Conservation (phyloP, 345 rosid species). For the Nasturtium officinale region DNA sequence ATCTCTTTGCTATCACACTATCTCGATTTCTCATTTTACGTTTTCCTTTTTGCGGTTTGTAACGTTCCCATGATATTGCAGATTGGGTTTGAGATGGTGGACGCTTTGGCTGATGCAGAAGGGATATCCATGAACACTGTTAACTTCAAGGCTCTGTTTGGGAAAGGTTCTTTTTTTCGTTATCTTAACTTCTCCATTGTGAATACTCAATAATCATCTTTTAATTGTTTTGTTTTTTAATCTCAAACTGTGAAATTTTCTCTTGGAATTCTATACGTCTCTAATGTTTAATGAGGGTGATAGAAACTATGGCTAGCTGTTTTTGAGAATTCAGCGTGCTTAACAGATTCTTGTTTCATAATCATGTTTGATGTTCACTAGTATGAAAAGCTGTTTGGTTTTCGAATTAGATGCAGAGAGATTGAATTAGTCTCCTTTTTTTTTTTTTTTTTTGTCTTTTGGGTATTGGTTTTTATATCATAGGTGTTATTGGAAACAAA, state of each 20-base stretch:
- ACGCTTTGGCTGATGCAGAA: conserved; percentile 84
- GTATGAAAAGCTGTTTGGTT: background rate
- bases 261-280: background rate
- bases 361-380: conserved; percentile 1
- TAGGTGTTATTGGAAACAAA: conserved; percentile 76
- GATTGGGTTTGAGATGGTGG: conserved; percentile 94
- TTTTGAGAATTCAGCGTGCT: background rate
- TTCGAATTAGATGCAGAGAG: background rate
- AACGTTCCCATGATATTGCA: conserved; percentile 29
- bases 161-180: conserved; percentile 59
- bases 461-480: conserved; percentile 13
- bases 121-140: conserved; percentile 71
- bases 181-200: background rate
- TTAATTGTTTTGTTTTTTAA: background rate
- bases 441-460: background rate
- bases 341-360: conserved; percentile 7
- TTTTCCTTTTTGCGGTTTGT: conserved; percentile 13
- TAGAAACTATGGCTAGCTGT: background rate
- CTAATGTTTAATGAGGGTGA: background rate
- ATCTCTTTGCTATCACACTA: background rate
- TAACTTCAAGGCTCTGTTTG: conserved; percentile 70
- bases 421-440: background rate
- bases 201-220: background rate
- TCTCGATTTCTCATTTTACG: background rate
- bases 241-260: background rate